A percentile compares a stretch with the other conserved stretches of the same genome.
phyloP scores from a whole-genome alignment of 805 yeast genomes.

The Lachancea cidri region DNA sequence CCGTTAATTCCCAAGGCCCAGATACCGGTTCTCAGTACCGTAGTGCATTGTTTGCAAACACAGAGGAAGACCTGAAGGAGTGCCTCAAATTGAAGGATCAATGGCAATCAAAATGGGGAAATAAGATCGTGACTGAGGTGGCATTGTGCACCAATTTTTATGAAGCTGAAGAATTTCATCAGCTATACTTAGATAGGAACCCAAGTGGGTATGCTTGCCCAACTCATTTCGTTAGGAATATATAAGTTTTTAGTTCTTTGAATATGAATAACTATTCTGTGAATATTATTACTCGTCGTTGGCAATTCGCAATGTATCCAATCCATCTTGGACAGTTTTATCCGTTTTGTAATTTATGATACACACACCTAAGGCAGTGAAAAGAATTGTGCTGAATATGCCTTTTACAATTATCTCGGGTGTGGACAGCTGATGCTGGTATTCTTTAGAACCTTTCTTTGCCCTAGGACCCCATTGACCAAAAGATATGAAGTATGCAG shows the following conservation, averaged over 20 bases:
- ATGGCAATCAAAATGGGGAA: constrained; percentile 66
- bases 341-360: constrained; percentile 19
- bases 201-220: constrained; percentile 90
- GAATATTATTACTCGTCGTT: background rate
- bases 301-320: constrained; percentile 1
- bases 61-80: constrained; percentile 39
- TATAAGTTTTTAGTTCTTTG: constrained; percentile 21
- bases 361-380: constrained; percentile 18
- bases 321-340: constrained; percentile 11
- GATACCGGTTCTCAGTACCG: constrained; percentile 89
- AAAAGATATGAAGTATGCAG: constrained; percentile 33
- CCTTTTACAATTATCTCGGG: constrained; percentile 18
- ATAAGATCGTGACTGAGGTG: constrained; percentile 63
- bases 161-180: constrained; percentile 97
- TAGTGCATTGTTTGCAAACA: constrained; percentile 68
- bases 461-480: constrained; percentile 38
- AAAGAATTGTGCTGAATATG: constrained; percentile 20
- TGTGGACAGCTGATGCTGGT: constrained; percentile 9
- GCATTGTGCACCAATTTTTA: constrained; percentile 66
- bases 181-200: constrained; percentile 69
- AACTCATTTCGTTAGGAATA: constrained; percentile 68
- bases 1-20: constrained; percentile 75
- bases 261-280: background rate
- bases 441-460: constrained; percentile 10
- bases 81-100: constrained; percentile 45